phyloP scores from a whole-genome alignment of 768 basidiomycete genomes.

The Termitomyces sp. region DNA sequence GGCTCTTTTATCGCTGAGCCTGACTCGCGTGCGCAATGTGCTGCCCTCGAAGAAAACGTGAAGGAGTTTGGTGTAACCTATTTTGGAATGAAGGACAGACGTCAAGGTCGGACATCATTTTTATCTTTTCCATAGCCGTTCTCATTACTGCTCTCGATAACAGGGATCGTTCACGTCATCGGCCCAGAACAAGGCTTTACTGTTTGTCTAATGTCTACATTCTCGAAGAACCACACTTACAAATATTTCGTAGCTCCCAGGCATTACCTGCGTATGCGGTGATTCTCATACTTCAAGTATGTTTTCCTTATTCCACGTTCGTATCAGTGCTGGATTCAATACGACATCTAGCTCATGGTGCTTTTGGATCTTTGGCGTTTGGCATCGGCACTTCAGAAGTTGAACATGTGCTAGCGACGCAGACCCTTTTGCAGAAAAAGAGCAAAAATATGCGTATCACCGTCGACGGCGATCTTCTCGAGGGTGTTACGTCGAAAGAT shows the following conservation, averaged over 20 bases:
- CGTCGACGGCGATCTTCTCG: slow-evolving; percentile 74
- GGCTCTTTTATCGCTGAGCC: slow-evolving; percentile 76
- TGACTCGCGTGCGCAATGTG: slow-evolving; percentile 80
- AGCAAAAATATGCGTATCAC: slow-evolving; percentile 91
- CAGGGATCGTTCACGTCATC: slow-evolving; percentile 84
- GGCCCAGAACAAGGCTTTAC: slow-evolving; percentile 95
- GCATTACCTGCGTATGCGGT: slow-evolving; percentile 83
- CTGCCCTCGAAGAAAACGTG: slow-evolving; percentile 83
- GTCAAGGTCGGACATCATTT: slow-evolving; percentile 58
- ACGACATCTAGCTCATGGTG: slow-evolving; percentile 65
- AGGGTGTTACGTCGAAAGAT: slow-evolving; percentile 87
- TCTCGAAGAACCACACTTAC: neutral
- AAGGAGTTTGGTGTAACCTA: slow-evolving; percentile 90
- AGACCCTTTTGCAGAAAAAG: slow-evolving; percentile 83
- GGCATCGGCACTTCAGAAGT: slow-evolving; percentile 94
- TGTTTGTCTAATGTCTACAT: slow-evolving; percentile 27
- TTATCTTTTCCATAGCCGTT: neutral
- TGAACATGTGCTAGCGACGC: slow-evolving; percentile 91
- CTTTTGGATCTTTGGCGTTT: slow-evolving; percentile 89
- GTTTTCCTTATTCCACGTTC: slow-evolving; percentile 20
- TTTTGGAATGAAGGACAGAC: slow-evolving; percentile 85
- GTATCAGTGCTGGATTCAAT: slow-evolving; percentile 1
- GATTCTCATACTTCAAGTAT: slow-evolving; percentile 91
- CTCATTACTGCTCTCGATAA: slow-evolving; percentile 2
- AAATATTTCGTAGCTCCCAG: slow-evolving; percentile 48